Base-by-base conservation (phyloP, 2,329 filamentous ascomycete genomes). In the Aplosporella prunicola region DNA sequence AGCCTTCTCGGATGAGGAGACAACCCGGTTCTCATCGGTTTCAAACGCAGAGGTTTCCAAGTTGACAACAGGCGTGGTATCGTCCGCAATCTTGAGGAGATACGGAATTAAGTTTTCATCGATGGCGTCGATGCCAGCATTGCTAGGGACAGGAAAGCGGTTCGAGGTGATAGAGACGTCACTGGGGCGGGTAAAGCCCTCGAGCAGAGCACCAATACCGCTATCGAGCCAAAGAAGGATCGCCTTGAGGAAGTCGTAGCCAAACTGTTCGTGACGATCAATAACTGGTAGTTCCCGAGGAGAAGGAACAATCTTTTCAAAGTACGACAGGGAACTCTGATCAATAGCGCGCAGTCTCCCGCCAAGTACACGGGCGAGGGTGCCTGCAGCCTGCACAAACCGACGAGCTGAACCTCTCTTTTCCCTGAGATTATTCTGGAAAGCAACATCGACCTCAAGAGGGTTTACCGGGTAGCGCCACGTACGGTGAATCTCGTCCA, bases 181-280 rank as follows among this genome's bases (percentile, higher is more conserved):
- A 9, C 26, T 14, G 13, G 32, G 26, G 14, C 20, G 36, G 26
- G 69, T 71, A 51, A 80, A 80, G 0, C 71, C 74, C 41, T 70
- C 62, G 2, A 78, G 52, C 8, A 80, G 52, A 18, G 64, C 65
- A 7, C 66, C 60, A 10, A 72, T 58, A 8, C 76, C 76, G 22
- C 72, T 74, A 38, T 76, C 71, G 2, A 80, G 56, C 72, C 75
- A 80, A 1, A 79, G 60, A 2, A 77, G 49, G 28, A 80, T 76
- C 1, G 76, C 74, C 50, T 74, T 77, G 17, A 80, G 47, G 46
- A 80, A 80, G 45, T 80, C 76, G 46, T 78, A 78, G n/a, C 66
- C 66, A 49, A 80, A 80, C 10, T 69, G 67, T 29, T 73, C 65
- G 14, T 63, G 57, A 6, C 41, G 49, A 11, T 53, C 49, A 8